A percentile compares a stretch with the other conserved stretches of the same genome.
Evolutionary conservation across 345 rosid species (phyloP).

Genomic region (Eucalyptus tenuipes): DNA sequence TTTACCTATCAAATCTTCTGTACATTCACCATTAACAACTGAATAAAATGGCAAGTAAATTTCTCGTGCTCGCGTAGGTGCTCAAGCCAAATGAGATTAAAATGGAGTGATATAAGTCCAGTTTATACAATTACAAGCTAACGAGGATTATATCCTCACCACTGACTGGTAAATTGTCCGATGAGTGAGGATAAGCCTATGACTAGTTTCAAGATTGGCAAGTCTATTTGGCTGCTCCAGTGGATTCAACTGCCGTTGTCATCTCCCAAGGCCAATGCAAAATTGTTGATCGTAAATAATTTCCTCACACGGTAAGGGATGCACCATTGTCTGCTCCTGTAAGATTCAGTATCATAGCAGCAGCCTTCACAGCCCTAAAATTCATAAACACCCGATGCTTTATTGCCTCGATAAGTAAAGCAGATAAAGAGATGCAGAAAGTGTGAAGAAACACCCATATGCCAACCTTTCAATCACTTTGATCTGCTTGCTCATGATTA

Average conservation of each 20-base stretch:
- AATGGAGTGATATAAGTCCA: background rate
- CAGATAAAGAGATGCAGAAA: background rate
- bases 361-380: conserved; percentile 80
- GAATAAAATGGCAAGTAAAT: background rate
- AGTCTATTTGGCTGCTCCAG: background rate
- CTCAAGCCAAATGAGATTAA: background rate
- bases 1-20: background rate
- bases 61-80: background rate
- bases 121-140: background rate
- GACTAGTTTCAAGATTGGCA: background rate
- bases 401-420: background rate
- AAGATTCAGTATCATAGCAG: conserved; percentile 74
- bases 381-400: background rate
- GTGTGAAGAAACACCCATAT: background rate
- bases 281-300: background rate
- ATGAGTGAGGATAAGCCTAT: background rate
- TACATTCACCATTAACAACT: background rate
- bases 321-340: conserved; percentile 85
- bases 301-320: conserved; percentile 61
- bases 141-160: background rate
- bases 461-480: background rate
- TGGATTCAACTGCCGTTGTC: background rate
- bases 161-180: background rate
- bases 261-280: background rate
- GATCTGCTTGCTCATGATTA: background rate